A percentile compares a stretch with the other conserved stretches of the same genome.
phyloP scores from a whole-genome alignment of 805 yeast species.

The Lipomyces yamanashiensis region DNA sequence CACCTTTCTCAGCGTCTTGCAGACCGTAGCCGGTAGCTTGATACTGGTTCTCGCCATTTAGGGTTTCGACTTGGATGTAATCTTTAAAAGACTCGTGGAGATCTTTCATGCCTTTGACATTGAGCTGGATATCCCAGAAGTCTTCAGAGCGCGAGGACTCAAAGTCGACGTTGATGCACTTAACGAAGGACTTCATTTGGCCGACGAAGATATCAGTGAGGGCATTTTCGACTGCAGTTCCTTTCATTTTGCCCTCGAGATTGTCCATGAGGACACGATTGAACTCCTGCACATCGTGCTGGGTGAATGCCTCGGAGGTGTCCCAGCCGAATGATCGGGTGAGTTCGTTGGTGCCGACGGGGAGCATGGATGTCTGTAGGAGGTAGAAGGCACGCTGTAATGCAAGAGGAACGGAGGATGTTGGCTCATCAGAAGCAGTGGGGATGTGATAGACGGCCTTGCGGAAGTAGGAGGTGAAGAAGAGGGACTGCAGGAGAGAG shows the following conservation, averaged over 20 bases:
- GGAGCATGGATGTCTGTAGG: slow-evolving; percentile 70
- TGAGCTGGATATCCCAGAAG: slow-evolving; percentile 96
- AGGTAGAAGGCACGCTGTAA: slow-evolving; percentile 86
- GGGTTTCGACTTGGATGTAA: slow-evolving; percentile 84
- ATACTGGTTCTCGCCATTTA: slow-evolving; percentile 94
- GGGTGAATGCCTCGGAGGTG: slow-evolving; percentile 90
- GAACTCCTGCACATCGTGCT: slow-evolving; percentile 97
- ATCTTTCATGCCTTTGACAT: slow-evolving; percentile 80
- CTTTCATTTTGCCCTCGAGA: slow-evolving; percentile 88
- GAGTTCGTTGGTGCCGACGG: slow-evolving; percentile 83
- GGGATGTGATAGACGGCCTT: slow-evolving; percentile 89
- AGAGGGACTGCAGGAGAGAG: slow-evolving; percentile 88
- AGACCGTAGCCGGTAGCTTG: slow-evolving; percentile 87
- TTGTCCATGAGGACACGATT: slow-evolving; percentile 95
- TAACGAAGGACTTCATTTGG: slow-evolving; percentile 91
- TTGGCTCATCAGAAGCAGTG: slow-evolving; percentile 60
- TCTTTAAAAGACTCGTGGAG: slow-evolving; percentile 78
- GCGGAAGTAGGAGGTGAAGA: slow-evolving; percentile 79
- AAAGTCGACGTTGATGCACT: slow-evolving; percentile 89
- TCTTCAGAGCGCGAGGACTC: slow-evolving; percentile 92
- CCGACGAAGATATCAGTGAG: slow-evolving; percentile 89
- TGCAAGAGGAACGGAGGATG: slow-evolving; percentile 74
- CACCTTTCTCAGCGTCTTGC: slow-evolving; percentile 97
- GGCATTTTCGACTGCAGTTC: slow-evolving; percentile 75
- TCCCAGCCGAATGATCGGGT: slow-evolving; percentile 98